These are phyloP conservation scores for Suillus placidus DNA, from an alignment of 768 basidiomycete species.

Conservation along the genomic window DNA sequence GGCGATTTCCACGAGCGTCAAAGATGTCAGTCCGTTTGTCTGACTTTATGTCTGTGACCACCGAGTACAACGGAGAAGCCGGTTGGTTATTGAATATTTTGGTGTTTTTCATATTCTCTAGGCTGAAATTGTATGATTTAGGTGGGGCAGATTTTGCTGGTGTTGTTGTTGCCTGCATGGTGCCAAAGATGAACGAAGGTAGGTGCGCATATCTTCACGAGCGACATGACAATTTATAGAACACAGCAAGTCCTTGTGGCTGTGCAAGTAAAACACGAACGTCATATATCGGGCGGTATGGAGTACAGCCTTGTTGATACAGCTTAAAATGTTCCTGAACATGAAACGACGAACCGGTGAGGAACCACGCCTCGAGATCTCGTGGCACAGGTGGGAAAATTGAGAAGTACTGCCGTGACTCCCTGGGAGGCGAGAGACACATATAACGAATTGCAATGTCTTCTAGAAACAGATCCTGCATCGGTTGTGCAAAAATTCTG, in stretches of 20 bases:
- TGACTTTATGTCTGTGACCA: conserved; percentile 14
- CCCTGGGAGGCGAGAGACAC: background rate
- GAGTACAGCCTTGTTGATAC: background rate
- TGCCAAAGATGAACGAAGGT: background rate
- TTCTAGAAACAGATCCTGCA: background rate
- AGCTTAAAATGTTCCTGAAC: background rate
- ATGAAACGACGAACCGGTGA: background rate
- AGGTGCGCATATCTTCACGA: background rate
- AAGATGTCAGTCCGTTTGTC: conserved; percentile 14
- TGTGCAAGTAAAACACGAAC: background rate
- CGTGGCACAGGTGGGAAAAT: background rate
- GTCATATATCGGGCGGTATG: background rate
- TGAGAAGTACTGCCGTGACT: background rate
- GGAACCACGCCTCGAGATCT: background rate
- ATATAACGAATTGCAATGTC: background rate
- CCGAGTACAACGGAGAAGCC: conserved; percentile 15
- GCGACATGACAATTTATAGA: background rate
- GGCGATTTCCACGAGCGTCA: conserved; percentile 12
- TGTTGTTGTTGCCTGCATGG: conserved; percentile 13
- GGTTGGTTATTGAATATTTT: conserved; percentile 13
- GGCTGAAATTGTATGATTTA: conserved; percentile 16
- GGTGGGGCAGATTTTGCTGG: background rate
- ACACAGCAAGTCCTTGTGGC: conserved; percentile 1
- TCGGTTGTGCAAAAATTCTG: background rate
- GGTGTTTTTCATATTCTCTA: conserved; percentile 17